These are phyloP conservation scores for Talaromyces sp. DNA, from an alignment of 2,329 filamentous ascomycete species.

Conservation along the genomic window DNA sequence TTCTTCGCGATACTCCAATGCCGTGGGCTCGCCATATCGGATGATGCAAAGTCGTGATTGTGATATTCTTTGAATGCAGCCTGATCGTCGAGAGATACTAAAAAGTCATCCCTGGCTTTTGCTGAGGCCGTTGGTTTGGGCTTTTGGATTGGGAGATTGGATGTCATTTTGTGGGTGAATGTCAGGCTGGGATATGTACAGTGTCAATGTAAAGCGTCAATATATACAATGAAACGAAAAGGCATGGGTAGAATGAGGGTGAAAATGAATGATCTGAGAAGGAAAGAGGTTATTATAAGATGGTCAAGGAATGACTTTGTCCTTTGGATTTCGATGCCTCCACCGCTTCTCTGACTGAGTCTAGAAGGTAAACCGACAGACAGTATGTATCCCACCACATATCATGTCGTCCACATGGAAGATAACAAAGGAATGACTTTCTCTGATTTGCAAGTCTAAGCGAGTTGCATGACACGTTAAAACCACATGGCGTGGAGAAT, in stretches of 20 bases:
- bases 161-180: not conserved
- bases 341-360: not conserved
- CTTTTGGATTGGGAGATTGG: not conserved
- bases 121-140: not conserved
- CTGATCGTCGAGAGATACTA: not conserved
- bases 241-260: not conserved
- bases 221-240: not conserved
- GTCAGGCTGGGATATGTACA: not conserved
- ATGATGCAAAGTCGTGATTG: not conserved
- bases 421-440: not conserved
- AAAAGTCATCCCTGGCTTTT: not conserved
- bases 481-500: conserved; percentile 13
- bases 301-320: not conserved
- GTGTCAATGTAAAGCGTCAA: not conserved
- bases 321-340: not conserved
- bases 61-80: not conserved
- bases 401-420: conserved; percentile 11
- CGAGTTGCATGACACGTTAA: not conserved
- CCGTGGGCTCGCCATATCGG: conserved; percentile 22
- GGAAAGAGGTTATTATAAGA: not conserved
- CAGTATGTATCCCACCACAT: not conserved
- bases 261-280: not conserved
- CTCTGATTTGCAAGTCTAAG: not conserved
- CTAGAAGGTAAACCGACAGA: not conserved
- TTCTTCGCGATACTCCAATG: conserved; percentile 29